Evolutionary conservation across 305 asterid species (phyloP).

Genomic region (Fraxinus xanthoxyloides): DNA sequence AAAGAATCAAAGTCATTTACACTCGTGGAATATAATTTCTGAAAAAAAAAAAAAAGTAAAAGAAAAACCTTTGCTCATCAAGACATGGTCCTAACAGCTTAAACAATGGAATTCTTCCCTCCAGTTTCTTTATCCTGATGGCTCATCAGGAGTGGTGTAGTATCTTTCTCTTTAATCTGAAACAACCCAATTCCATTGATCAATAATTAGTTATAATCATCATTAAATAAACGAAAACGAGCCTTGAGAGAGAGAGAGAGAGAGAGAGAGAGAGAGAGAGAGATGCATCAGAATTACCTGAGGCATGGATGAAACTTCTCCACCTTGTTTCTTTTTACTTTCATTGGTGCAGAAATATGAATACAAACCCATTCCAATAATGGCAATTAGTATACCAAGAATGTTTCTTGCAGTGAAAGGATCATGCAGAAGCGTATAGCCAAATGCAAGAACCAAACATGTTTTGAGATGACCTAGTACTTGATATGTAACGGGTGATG

Average conservation of each 20-base stretch:
- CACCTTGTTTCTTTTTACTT: constrained; percentile 54
- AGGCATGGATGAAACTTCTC: constrained; percentile 36
- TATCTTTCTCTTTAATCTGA: constrained; percentile 55
- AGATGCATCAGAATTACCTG: constrained; percentile 32
- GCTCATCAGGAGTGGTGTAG: constrained; percentile 41
- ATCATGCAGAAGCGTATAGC: constrained; percentile 78
- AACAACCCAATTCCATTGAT: background rate
- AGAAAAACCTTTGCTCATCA: constrained; percentile 13
- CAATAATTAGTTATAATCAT: background rate
- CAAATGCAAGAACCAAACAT: constrained; percentile 84
- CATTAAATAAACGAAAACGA: background rate
- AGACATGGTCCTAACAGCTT: constrained; percentile 17
- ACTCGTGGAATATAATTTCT: constrained; percentile 2
- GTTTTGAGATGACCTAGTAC: constrained; percentile 86
- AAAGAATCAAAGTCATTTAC: constrained; percentile 26
- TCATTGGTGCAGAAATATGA: constrained; percentile 81
- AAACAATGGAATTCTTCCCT: constrained; percentile 38
- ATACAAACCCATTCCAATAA: constrained; percentile 83
- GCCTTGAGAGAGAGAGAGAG: too few species aligned
- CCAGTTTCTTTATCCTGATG: constrained; percentile 44
- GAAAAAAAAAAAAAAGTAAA: constrained; percentile 2
- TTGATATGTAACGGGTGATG: constrained; percentile 92
- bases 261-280: background rate
- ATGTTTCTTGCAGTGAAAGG: constrained; percentile 79
- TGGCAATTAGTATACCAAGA: constrained; percentile 69